A percentile compares a stretch with the other conserved stretches of the same genome.
These are phyloP conservation scores for Rhizopogon vesiculosus DNA, from an alignment of 768 basidiomycete species.

Conservation along the genomic window DNA sequence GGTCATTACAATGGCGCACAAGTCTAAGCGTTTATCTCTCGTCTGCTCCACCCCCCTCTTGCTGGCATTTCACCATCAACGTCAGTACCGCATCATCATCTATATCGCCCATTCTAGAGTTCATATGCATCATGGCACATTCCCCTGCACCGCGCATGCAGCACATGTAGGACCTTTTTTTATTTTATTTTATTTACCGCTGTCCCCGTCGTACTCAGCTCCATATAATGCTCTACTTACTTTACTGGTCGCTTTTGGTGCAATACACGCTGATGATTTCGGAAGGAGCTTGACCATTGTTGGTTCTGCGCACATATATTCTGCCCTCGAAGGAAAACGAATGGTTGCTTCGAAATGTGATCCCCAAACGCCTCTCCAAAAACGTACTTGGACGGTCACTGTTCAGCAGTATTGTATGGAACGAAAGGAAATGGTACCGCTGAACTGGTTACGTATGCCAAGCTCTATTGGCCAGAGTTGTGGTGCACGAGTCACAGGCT, in stretches of 20 bases:
- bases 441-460: no score
- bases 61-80: neutral
- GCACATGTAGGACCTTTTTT: neutral
- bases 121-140: neutral
- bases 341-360: no score
- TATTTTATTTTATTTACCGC: no score
- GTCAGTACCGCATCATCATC: neutral
- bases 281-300: no score
- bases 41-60: neutral
- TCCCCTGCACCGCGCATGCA: neutral
- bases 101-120: neutral
- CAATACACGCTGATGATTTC: neutral
- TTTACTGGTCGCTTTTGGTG: neutral
- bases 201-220: neutral
- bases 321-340: no score
- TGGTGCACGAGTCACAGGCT: no score
- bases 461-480: no score
- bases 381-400: no score
- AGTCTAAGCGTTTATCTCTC: constrained; percentile 3
- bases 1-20: constrained; percentile 14
- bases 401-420: no score
- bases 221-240: neutral
- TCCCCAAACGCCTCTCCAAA: no score
- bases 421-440: no score
- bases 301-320: no score